Evolutionary conservation across 2,329 filamentous ascomycete species (phyloP).

Genomic region (Ceratocystis harringtonii): DNA sequence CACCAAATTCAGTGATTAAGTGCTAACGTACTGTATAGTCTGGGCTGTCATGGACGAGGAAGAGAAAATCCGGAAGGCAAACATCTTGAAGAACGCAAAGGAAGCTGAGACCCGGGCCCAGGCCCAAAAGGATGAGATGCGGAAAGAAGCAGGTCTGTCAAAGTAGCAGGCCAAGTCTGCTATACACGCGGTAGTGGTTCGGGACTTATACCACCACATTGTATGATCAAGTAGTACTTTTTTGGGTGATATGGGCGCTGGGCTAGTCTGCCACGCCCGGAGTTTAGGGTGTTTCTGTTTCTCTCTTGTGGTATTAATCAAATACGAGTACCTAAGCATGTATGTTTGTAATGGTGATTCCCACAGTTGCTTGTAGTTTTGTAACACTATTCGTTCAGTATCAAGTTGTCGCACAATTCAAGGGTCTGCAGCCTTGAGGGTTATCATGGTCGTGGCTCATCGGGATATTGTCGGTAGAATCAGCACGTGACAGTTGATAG

Average conservation of each 20-base stretch:
- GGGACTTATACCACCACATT: not conserved
- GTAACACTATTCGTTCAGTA: not conserved
- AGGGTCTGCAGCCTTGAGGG: not conserved
- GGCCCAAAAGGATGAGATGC: constrained; percentile 34
- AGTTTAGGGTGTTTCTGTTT: not conserved
- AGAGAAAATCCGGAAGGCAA: constrained; percentile 29
- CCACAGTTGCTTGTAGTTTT: not conserved
- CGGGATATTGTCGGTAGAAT: constrained; percentile 1
- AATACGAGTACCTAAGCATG: not conserved
- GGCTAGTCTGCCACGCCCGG: not conserved
- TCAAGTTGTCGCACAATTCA: not conserved
- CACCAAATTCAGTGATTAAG: not conserved
- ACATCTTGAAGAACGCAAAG: constrained; percentile 25
- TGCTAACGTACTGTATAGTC: constrained; percentile 25
- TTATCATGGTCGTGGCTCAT: not conserved
- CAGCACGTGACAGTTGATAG: constrained; percentile 6
- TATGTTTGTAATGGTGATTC: no score
- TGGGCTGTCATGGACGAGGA: constrained; percentile 38
- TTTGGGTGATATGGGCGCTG: not conserved
- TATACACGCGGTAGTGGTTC: not conserved
- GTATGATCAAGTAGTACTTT: constrained; percentile 3
- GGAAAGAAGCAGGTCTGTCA: constrained; percentile 33
- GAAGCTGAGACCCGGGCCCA: constrained; percentile 30
- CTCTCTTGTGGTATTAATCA: not conserved
- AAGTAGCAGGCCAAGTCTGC: constrained; percentile 19